Evolutionary conservation across 805 yeast genomes (phyloP).

Genomic region (Metschnikowia santaceciliae): DNA sequence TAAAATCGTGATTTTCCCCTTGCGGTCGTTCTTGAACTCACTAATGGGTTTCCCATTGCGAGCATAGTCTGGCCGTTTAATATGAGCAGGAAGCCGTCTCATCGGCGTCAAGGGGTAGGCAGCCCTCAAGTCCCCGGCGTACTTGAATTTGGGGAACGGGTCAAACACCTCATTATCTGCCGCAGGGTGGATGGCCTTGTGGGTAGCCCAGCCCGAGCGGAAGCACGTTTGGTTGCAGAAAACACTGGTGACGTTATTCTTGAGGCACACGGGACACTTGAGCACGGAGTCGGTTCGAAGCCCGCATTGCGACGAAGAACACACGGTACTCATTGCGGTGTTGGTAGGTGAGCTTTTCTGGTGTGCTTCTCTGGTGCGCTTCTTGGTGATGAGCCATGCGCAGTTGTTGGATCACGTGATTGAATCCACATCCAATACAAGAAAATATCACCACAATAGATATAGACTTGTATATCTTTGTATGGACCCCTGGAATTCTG

Average conservation of each 20-base stretch:
- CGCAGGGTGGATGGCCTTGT: constrained; percentile 66
- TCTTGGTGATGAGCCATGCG: no score
- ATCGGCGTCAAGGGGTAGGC: constrained; percentile 75
- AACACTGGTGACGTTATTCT: constrained; percentile 53
- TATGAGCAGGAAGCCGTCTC: constrained; percentile 65
- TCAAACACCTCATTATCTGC: constrained; percentile 63
- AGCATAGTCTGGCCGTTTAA: constrained; percentile 82
- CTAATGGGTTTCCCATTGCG: constrained; percentile 69
- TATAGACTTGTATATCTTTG: no score
- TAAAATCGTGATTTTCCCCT: constrained; percentile 60
- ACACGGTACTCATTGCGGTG: constrained; percentile 24
- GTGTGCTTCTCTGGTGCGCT: no score
- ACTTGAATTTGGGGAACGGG: constrained; percentile 80
- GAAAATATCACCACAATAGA: no score
- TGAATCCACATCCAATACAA: no score
- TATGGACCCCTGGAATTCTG: no score
- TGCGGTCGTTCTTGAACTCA: constrained; percentile 71
- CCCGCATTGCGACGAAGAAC: constrained; percentile 83
- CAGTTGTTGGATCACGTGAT: background rate
- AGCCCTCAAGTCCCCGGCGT: constrained; percentile 73
- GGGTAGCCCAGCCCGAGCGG: constrained; percentile 64
- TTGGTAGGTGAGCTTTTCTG: no score
- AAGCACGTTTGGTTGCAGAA: constrained; percentile 88
- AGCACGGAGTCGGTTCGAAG: constrained; percentile 69
- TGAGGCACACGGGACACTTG: constrained; percentile 90